A percentile compares a stretch with the other conserved stretches of the same genome.
Evolutionary conservation across 805 yeast genomes (phyloP).

Genomic region (Priceomyces castillae): DNA sequence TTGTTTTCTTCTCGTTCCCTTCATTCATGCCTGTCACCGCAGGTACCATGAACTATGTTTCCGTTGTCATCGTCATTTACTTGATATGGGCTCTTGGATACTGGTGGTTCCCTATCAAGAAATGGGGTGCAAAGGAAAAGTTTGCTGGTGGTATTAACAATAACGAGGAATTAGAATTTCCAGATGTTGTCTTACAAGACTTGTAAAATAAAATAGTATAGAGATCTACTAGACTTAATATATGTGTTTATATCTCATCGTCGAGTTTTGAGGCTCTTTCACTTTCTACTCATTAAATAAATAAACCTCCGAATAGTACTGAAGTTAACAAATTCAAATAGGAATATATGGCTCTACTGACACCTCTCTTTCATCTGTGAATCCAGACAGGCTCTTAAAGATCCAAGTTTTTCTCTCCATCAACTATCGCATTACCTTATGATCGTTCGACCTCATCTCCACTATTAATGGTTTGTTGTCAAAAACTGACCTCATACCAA

Average conservation of each 20-base stretch:
- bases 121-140: constrained; percentile 34
- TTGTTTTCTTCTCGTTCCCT: constrained; percentile 66
- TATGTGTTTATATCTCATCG: not conserved
- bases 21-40: constrained; percentile 57
- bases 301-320: too few species aligned
- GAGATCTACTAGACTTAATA: not conserved
- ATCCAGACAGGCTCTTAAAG: constrained; percentile 54
- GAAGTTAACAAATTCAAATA: not conserved
- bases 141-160: constrained; percentile 43
- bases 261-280: not conserved
- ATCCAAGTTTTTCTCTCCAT: constrained; percentile 43
- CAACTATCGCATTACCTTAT: constrained; percentile 42
- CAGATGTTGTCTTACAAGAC: constrained; percentile 38
- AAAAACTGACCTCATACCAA: constrained; percentile 29
- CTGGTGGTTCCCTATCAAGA: constrained; percentile 43
- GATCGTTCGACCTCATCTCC: constrained; percentile 18
- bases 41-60: constrained; percentile 65
- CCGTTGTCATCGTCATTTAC: constrained; percentile 49
- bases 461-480: constrained; percentile 12
- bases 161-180: constrained; percentile 42
- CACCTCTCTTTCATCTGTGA: constrained; percentile 48
- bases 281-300: too few species aligned
- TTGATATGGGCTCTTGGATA: constrained; percentile 34
- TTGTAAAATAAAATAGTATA: not conserved
- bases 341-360: constrained; percentile 44